Conservation (phyloP, 148 eudicot species). For the Persicaria maculosa region DNA sequence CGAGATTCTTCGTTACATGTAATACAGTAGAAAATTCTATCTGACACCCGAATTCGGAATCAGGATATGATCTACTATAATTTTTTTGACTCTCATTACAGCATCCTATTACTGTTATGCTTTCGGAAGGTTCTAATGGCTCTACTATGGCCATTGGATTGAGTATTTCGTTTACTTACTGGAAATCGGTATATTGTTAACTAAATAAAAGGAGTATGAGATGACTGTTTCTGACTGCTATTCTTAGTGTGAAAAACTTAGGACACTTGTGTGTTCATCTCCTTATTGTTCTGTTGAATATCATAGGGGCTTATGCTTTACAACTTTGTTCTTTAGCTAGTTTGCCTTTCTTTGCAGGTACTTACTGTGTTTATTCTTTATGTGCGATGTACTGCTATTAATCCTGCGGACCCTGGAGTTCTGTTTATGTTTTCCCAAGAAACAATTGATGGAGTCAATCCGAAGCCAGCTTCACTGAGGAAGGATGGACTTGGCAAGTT, state of each 20-base stretch:
- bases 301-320: conserved; percentile 12
- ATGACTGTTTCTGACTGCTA: neutral
- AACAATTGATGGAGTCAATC: conserved; percentile 17
- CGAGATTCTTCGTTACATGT: neutral
- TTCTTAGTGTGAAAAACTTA: neutral
- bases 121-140: neutral
- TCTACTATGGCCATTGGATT: neutral
- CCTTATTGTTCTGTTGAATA: neutral
- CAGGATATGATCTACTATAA: neutral
- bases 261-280: neutral
- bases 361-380: conserved; percentile 78
- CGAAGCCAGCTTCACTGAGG: conserved; percentile 29
- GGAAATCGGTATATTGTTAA: neutral
- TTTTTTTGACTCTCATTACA: neutral
- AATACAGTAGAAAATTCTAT: neutral
- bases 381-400: conserved; percentile 81
- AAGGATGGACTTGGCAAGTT: conserved; percentile 33
- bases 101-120: neutral
- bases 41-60: neutral
- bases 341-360: conserved; percentile 39
- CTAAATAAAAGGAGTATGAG: neutral
- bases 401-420: conserved; percentile 97
- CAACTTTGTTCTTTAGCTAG: neutral
- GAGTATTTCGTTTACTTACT: neutral
- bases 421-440: conserved; percentile 53